phyloP scores from a whole-genome alignment of 805 yeast species.

The Candida yuanshanica region DNA sequence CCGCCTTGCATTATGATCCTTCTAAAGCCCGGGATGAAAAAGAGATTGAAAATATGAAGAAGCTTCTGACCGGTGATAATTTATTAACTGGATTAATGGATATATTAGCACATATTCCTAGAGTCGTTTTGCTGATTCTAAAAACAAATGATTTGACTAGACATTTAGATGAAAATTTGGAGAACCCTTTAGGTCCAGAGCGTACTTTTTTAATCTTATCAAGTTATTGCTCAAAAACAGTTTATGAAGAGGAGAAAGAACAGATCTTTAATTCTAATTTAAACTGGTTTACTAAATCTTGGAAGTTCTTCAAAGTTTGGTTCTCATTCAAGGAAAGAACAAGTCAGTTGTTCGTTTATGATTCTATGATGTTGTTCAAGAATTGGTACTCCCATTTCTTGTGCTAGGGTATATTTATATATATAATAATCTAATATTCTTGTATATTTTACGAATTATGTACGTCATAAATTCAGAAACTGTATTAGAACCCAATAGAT shows the following conservation, averaged over 20 bases:
- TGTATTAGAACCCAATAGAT: no score
- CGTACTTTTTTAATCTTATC: conserved; percentile 87
- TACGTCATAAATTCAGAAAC: no score
- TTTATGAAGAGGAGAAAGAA: conserved; percentile 61
- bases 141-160: conserved; percentile 94
- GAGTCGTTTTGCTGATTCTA: conserved; percentile 76
- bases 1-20: conserved; percentile 63
- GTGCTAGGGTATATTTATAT: not conserved
- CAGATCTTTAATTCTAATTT: conserved; percentile 1
- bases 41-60: conserved; percentile 67
- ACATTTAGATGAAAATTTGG: conserved; percentile 75
- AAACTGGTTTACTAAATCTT: not conserved
- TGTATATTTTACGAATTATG: no score
- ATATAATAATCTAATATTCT: not conserved
- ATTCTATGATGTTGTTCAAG: conserved; percentile 11
- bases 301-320: conserved; percentile 26
- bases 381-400: conserved; percentile 8
- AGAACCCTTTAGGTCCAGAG: conserved; percentile 81
- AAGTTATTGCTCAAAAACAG: conserved; percentile 77
- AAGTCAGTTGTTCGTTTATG: conserved; percentile 14
- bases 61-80: conserved; percentile 53
- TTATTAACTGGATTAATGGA: conserved; percentile 72
- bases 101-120: conserved; percentile 72
- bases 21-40: conserved; percentile 45
- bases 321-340: conserved; percentile 11